Evolutionary conservation across 2,329 filamentous ascomycete genomes (phyloP).

Genomic region (Fusarium beomiforme): DNA sequence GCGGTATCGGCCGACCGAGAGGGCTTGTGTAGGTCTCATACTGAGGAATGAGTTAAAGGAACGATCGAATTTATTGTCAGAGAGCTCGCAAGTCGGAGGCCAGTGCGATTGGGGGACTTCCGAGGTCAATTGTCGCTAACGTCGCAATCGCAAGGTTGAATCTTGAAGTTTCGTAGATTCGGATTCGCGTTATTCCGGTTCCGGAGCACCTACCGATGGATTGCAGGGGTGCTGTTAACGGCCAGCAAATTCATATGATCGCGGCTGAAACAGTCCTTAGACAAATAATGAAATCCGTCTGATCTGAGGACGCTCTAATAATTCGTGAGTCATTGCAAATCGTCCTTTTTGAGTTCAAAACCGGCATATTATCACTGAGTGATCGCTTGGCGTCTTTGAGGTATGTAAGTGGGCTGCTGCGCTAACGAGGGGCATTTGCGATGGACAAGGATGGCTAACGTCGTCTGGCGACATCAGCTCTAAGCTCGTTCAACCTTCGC

Average conservation of each 20-base stretch:
- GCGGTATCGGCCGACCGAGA: constrained; percentile 74
- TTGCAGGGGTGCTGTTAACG: constrained; percentile 28
- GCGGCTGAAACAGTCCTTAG: neutral
- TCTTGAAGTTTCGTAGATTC: constrained; percentile 37
- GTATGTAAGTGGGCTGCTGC: constrained; percentile 39
- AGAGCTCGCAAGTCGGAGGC: constrained; percentile 1
- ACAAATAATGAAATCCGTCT: neutral
- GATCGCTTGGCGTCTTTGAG: constrained; percentile 4
- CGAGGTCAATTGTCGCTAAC: constrained; percentile 15
- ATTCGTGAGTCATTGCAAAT: neutral
- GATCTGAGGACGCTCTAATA: neutral
- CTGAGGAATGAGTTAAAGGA: constrained; percentile 32
- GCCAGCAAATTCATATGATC: neutral
- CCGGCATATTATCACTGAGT: too few relatives aligned
- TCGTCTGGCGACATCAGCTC: constrained; percentile 33
- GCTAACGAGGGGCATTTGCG: constrained; percentile 42
- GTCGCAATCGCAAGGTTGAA: constrained; percentile 18
- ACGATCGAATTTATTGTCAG: neutral
- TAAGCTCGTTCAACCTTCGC: constrained; percentile 30
- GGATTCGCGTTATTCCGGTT: constrained; percentile 46
- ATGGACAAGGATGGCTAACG: constrained; percentile 40
- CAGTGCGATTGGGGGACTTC: constrained; percentile 1
- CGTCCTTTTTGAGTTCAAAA: neutral
- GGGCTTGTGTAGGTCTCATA: constrained; percentile 75
- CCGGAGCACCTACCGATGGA: constrained; percentile 35